Evolutionary conservation across 2,329 filamentous ascomycete genomes (phyloP).

Genomic region (Penicillium sp.): DNA sequence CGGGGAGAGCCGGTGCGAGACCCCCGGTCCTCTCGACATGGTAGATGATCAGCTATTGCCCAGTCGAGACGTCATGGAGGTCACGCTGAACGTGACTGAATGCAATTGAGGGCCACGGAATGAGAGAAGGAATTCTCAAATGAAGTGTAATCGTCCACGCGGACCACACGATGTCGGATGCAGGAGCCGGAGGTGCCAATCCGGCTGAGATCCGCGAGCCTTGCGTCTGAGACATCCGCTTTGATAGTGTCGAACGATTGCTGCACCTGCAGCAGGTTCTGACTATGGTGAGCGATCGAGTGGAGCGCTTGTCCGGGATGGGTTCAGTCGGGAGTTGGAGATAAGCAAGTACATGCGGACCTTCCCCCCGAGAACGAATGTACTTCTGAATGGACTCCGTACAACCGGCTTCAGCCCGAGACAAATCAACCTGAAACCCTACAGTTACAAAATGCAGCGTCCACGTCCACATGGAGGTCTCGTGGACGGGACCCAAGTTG

Average conservation of each 20-base stretch:
- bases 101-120: background rate
- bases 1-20: background rate
- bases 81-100: constrained; percentile 1
- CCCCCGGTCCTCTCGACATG: background rate
- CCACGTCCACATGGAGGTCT: constrained; percentile 25
- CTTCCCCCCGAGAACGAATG: no score
- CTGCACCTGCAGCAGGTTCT: constrained; percentile 10
- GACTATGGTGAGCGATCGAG: constrained; percentile 1
- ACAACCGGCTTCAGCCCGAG: no score
- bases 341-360: background rate
- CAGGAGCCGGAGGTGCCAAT: constrained; percentile 8
- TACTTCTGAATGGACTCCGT: no score
- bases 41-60: background rate
- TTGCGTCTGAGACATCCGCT: constrained; percentile 17
- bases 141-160: background rate
- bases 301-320: background rate
- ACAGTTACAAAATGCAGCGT: background rate
- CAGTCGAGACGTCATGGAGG: constrained; percentile 2
- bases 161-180: constrained; percentile 12
- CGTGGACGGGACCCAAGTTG: constrained; percentile 17
- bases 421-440: background rate
- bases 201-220: constrained; percentile 14
- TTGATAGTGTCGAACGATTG: constrained; percentile 14
- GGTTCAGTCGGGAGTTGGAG: background rate
- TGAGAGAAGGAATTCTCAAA: background rate